Percentiles rank a stretch among this genome's conserved stretches.
These are phyloP conservation scores for Dimargaris cristalligena DNA, from an alignment of 192 early-diverging fungal genomes.

Conservation along the genomic window DNA sequence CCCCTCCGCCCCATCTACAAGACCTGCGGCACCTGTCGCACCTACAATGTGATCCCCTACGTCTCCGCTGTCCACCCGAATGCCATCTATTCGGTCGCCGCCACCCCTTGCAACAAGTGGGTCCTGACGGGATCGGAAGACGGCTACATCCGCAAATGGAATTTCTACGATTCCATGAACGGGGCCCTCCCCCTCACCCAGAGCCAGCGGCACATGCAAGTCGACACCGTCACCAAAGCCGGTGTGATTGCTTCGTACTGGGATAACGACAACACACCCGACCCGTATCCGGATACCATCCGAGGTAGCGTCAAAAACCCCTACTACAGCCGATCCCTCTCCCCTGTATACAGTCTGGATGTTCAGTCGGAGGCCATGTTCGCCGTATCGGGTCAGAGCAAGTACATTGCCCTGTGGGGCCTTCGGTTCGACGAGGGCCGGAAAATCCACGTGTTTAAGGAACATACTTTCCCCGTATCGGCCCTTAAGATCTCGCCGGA, in stretches of 20 bases:
- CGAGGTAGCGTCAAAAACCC: conserved; percentile 8
- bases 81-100: conserved; percentile 48
- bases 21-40: neutral
- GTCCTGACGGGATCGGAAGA: conserved; percentile 78
- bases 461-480: conserved; percentile 74
- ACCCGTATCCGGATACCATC: neutral
- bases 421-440: conserved; percentile 90
- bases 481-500: conserved; percentile 62
- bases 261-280: conserved; percentile 22
- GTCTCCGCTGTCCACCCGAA: conserved; percentile 42
- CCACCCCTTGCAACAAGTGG: conserved; percentile 59
- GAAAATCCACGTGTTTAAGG: conserved; percentile 61
- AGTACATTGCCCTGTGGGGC: conserved; percentile 70
- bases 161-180: conserved; percentile 72
- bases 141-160: conserved; percentile 88
- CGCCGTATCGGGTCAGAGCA: conserved; percentile 61
- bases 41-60: conserved; percentile 1
- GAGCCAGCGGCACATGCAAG: conserved; percentile 65
- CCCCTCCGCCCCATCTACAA: conserved; percentile 1
- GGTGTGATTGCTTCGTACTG: conserved; percentile 27
- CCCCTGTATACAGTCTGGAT: conserved; percentile 80
- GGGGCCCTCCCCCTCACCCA: conserved; percentile 69
- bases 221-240: conserved; percentile 66
- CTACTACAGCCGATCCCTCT: conserved; percentile 37
- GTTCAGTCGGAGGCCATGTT: conserved; percentile 87